Percentiles rank a stretch among this genome's conserved stretches.
These are phyloP conservation scores for Neurospora sp. DNA, from an alignment of 495 filamentous ascomycete genomes.

Conservation along the genomic window DNA sequence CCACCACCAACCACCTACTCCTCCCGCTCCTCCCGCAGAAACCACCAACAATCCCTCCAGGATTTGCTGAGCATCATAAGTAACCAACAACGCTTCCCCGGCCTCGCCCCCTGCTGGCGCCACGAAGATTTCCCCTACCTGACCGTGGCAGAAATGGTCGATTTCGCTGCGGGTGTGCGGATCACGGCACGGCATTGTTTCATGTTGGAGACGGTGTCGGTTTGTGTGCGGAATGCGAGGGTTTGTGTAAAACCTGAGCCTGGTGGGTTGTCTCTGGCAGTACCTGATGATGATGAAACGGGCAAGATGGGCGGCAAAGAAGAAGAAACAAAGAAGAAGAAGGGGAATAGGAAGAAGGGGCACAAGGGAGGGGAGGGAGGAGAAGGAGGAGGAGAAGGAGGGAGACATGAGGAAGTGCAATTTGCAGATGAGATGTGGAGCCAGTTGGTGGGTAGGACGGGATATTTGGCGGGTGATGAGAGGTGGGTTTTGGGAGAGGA, in stretches of 20 bases:
- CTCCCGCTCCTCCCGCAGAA: background rate
- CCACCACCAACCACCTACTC: background rate
- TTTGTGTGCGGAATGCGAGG: conserved; percentile 14
- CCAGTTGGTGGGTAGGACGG: conserved; percentile 44
- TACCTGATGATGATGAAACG: too few relatives aligned
- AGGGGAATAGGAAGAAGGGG: background rate
- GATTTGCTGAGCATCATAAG: background rate
- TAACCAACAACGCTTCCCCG: conserved; percentile 19
- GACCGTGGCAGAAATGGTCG: conserved; percentile 46
- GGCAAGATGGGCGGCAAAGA: too few relatives aligned
- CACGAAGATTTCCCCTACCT: conserved; percentile 46
- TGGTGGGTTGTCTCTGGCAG: too few relatives aligned
- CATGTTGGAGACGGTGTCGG: conserved; percentile 30
- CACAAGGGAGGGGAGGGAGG: conserved; percentile 5
- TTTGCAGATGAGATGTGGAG: conserved; percentile 36
- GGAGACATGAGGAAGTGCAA: conserved; percentile 23
- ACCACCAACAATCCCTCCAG: background rate
- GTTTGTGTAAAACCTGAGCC: conserved; percentile 11
- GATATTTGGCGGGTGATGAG: conserved; percentile 53
- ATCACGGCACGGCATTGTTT: conserved; percentile 47
- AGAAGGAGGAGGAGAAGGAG: conserved; percentile 6
- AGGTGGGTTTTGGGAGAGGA: conserved; percentile 55
- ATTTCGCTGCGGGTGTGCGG: conserved; percentile 42
- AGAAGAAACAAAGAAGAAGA: background rate
- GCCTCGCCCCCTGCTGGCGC: conserved; percentile 42